These are phyloP conservation scores for Helotiales sp. DNA, from an alignment of 2,329 filamentous ascomycete species.

Conservation along the genomic window DNA sequence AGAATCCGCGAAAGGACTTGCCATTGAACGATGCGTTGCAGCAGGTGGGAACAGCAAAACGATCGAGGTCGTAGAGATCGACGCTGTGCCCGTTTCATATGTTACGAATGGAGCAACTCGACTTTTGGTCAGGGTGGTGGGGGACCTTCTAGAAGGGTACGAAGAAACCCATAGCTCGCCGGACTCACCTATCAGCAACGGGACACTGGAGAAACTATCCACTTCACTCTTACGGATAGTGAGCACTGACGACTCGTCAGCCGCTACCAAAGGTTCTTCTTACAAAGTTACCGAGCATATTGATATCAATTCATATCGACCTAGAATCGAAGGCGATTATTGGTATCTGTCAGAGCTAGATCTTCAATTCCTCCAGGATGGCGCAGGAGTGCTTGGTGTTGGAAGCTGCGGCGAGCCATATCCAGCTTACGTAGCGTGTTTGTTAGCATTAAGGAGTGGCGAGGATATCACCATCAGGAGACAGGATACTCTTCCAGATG, in stretches of 20 bases:
- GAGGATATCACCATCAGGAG: conserved; percentile 35
- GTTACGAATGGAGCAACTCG: conserved; percentile 39
- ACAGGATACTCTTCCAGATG: conserved; percentile 40
- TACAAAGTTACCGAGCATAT: conserved; percentile 35
- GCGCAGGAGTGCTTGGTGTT: conserved; percentile 65
- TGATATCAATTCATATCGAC: conserved; percentile 44
- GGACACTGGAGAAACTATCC: neutral
- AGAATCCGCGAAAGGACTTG: conserved; percentile 34
- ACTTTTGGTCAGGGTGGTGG: conserved; percentile 40
- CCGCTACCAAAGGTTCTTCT: conserved; percentile 33
- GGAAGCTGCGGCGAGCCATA: conserved; percentile 60
- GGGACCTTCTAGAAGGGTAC: conserved; percentile 34
- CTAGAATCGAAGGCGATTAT: conserved; percentile 54
- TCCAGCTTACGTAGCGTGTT: conserved; percentile 51
- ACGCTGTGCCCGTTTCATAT: conserved; percentile 40
- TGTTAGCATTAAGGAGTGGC: conserved; percentile 40
- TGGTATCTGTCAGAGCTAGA: conserved; percentile 65
- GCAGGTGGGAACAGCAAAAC: conserved; percentile 38
- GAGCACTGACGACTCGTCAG: neutral
- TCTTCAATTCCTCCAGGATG: conserved; percentile 59
- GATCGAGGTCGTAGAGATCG: conserved; percentile 40
- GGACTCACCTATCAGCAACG: neutral
- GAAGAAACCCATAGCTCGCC: conserved; percentile 24
- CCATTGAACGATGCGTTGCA: conserved; percentile 36
- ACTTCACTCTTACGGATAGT: neutral